Evolutionary conservation across 108 stramenopile species (phyloP).

Genomic region (Cylindrotheca closterium): DNA sequence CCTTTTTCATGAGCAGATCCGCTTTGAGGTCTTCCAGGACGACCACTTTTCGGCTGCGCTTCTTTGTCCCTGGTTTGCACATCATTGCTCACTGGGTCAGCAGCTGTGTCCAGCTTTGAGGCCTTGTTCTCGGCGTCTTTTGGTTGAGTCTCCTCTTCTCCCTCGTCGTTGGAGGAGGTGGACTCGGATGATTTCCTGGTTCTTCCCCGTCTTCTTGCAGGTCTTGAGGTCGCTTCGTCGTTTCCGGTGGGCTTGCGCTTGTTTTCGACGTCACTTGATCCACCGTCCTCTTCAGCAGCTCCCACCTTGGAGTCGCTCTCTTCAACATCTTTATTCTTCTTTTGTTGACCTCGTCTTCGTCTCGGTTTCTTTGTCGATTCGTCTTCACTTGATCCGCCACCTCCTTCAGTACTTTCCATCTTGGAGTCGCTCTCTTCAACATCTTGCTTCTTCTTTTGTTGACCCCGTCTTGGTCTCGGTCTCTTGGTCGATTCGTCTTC

Average conservation of each 20-base stretch:
- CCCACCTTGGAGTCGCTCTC: not conserved
- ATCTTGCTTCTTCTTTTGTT: not conserved
- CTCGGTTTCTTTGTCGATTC: not conserved
- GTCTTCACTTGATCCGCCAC: not conserved
- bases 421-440: not conserved
- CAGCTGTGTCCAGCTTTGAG: too few relatives aligned
- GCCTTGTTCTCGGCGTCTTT: too few relatives aligned
- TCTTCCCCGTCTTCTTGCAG: not conserved
- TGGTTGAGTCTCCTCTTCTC: too few relatives aligned
- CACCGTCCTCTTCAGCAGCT: not conserved
- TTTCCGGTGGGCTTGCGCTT: too few relatives aligned
- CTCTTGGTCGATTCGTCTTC: conserved; percentile 1
- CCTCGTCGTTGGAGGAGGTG: too few relatives aligned
- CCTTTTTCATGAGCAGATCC: too few relatives aligned
- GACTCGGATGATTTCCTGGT: too few relatives aligned
- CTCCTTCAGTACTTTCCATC: conserved; percentile 1
- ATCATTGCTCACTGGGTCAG: too few relatives aligned
- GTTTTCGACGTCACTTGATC: too few relatives aligned
- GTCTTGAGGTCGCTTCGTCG: not conserved
- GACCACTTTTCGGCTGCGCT: too few relatives aligned
- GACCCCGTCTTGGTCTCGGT: not conserved
- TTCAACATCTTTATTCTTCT: not conserved
- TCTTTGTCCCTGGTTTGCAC: too few relatives aligned
- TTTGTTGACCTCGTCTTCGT: not conserved
- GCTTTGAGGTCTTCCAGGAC: too few relatives aligned